Conservation (phyloP, 306 rosid species). For the Rosa persica region DNA sequence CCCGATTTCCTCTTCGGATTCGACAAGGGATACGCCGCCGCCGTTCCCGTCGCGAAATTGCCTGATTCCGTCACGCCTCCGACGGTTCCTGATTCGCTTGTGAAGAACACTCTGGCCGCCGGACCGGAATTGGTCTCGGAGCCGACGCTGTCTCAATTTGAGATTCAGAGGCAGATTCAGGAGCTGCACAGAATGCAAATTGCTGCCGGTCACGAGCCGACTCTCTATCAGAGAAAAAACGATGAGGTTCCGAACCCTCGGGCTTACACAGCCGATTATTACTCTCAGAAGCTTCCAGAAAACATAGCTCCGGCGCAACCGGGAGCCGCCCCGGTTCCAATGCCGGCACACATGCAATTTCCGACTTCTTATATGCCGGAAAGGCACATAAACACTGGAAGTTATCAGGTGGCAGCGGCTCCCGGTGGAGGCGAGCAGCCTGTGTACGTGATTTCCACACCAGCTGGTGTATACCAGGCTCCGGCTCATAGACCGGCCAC, state of each 20-base stretch:
- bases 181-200: slow-evolving; percentile 56
- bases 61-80: slow-evolving; percentile 34
- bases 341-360: slow-evolving; percentile 32
- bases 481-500: slow-evolving; percentile 40
- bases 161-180: slow-evolving; percentile 56
- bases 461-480: slow-evolving; percentile 61
- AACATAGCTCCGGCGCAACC: slow-evolving; percentile 31
- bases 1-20: slow-evolving; percentile 84
- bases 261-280: slow-evolving; percentile 38
- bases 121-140: slow-evolving; percentile 47
- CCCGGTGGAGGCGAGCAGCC: slow-evolving; percentile 49
- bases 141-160: slow-evolving; percentile 34
- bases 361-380: slow-evolving; percentile 47
- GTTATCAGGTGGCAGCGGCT: slow-evolving; percentile 35
- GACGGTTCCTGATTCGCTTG: slow-evolving; percentile 31
- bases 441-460: slow-evolving; percentile 61
- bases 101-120: slow-evolving; percentile 34
- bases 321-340: slow-evolving; percentile 30
- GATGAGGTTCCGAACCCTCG: slow-evolving; percentile 45
- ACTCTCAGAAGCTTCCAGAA: slow-evolving; percentile 46
- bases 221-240: slow-evolving; percentile 35
- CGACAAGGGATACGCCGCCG: slow-evolving; percentile 44
- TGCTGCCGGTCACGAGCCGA: slow-evolving; percentile 42
- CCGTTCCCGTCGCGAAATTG: slow-evolving; percentile 32
- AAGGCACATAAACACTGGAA: slow-evolving; percentile 43